Evolutionary conservation across 768 basidiomycete genomes (phyloP).

Genomic region (Lentinula detonsa): DNA sequence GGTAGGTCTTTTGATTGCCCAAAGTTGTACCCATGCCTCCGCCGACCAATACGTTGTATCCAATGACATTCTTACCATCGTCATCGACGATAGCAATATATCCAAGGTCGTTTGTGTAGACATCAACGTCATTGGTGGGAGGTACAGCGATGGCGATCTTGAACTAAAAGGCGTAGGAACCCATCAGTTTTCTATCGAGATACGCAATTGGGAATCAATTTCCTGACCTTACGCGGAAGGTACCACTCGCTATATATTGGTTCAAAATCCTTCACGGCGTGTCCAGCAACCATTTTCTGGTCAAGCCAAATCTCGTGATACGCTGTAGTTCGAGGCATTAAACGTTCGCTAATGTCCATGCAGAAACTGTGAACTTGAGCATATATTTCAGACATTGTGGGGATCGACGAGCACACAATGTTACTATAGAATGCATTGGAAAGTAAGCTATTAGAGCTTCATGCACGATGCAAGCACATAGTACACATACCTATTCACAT

Average conservation of each 20-base stretch:
- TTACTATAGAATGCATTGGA: constrained; percentile 43
- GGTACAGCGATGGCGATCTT: constrained; percentile 97
- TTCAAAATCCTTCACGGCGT: constrained; percentile 90
- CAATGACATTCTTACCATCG: constrained; percentile 64
- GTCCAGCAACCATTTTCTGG: constrained; percentile 93
- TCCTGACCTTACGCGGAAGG: constrained; percentile 67
- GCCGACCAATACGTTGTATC: constrained; percentile 92
- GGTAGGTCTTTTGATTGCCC: constrained; percentile 98
- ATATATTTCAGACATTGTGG: constrained; percentile 81
- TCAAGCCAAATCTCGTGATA: constrained; percentile 99
- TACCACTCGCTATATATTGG: constrained; percentile 98
- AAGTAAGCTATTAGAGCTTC: neutral
- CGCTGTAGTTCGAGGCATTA: constrained; percentile 86
- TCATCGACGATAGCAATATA: constrained; percentile 86
- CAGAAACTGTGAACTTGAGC: constrained; percentile 77
- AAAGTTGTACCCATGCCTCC: constrained; percentile 99
- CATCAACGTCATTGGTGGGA: constrained; percentile 93
- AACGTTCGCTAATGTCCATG: constrained; percentile 74
- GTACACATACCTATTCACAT: constrained; percentile 83
- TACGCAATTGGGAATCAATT: neutral
- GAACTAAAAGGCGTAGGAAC: constrained; percentile 42
- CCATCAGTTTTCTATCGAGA: neutral
- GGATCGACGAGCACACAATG: constrained; percentile 88
- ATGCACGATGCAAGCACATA: constrained; percentile 17
- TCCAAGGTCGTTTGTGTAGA: constrained; percentile 93